These are phyloP conservation scores for Glomus cerebriforme DNA, from an alignment of 192 early-diverging fungal species.

Conservation along the genomic window DNA sequence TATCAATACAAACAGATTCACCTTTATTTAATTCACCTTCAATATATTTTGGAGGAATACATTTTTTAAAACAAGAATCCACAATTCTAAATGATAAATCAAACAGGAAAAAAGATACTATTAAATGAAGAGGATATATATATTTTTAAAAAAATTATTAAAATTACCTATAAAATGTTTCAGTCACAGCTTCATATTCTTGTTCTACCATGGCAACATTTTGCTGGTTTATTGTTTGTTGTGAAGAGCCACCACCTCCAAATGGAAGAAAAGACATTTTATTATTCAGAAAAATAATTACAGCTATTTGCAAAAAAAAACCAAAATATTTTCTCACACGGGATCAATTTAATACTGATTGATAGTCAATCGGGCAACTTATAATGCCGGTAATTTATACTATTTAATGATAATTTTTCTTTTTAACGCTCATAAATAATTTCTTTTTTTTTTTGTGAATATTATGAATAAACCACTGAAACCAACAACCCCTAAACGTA, in stretches of 20 bases:
- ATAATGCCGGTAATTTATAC: no score
- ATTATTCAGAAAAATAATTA: no score
- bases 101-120: background rate
- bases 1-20: conserved; percentile 87
- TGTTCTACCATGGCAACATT: conserved; percentile 77
- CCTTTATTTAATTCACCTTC: conserved; percentile 88
- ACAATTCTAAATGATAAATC: conserved; percentile 52
- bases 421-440: no score
- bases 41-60: conserved; percentile 77
- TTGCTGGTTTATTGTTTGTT: conserved; percentile 59
- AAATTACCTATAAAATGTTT: conserved; percentile 73
- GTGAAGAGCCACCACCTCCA: background rate
- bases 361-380: no score
- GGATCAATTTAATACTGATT: no score
- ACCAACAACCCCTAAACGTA: background rate
- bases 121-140: background rate
- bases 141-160: background rate
- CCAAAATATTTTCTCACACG: no score
- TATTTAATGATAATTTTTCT: no score
- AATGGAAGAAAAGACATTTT: conserved; percentile 16
- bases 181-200: conserved; percentile 82
- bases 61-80: conserved; percentile 83
- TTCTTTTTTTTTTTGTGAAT: no score
- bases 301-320: no score
- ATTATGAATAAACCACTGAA: background rate